Conservation (phyloP, 768 basidiomycete genomes). For the Xerocomus spinulosus region DNA sequence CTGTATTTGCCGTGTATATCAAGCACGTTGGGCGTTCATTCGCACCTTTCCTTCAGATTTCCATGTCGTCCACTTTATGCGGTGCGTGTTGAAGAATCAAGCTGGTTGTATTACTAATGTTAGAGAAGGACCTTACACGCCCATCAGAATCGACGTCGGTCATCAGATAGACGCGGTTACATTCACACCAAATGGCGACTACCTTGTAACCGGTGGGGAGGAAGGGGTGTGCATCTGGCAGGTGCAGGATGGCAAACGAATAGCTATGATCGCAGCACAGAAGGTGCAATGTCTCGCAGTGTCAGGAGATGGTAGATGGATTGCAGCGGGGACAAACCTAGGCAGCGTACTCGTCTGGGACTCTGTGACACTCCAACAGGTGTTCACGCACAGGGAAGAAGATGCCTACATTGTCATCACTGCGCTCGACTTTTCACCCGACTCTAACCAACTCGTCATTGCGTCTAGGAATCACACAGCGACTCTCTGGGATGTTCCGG, state of each 20-base stretch:
- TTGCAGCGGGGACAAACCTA: neutral
- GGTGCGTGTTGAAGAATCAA: neutral
- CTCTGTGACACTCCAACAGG: neutral
- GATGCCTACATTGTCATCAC: neutral
- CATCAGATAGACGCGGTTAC: neutral
- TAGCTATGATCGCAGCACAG: neutral
- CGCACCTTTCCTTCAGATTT: neutral
- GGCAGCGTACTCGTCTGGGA: neutral
- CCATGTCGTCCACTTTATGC: neutral
- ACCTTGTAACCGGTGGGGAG: neutral
- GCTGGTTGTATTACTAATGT: no score
- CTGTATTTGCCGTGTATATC: no score
- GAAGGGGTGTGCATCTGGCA: neutral
- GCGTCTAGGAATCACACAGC: neutral
- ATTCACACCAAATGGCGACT: neutral
- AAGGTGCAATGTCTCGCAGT: neutral
- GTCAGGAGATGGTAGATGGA: neutral
- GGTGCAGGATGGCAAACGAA: neutral
- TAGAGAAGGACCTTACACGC: neutral
- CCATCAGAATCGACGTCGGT: neutral
- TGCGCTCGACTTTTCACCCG: constrained; percentile 6
- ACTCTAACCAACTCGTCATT: neutral
- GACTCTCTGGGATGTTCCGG: neutral
- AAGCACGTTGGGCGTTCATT: no score
- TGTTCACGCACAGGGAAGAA: neutral